These are phyloP conservation scores for Psilocybe mexicana DNA, from an alignment of 1,284 basidiomycete species.

Conservation along the genomic window DNA sequence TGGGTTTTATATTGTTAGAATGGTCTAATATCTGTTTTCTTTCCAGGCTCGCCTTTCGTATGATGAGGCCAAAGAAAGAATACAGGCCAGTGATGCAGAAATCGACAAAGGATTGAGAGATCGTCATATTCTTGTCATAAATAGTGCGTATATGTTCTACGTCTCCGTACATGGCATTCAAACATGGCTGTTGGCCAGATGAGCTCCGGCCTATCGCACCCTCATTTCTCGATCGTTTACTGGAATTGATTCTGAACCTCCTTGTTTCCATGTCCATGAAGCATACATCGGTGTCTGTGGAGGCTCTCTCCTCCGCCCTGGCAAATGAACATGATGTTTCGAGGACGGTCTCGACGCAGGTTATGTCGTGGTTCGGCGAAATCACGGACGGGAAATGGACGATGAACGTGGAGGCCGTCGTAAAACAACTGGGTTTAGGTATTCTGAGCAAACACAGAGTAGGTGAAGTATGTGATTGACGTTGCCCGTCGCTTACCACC, in stretches of 20 bases:
- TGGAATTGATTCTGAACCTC: slow-evolving; percentile 72
- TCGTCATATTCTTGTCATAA: slow-evolving; percentile 70
- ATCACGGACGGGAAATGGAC: slow-evolving; percentile 59
- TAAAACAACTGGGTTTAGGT: slow-evolving; percentile 71
- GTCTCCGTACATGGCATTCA: neutral
- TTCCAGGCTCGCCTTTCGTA: slow-evolving; percentile 47
- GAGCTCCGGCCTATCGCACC: slow-evolving; percentile 70
- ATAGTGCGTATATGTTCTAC: slow-evolving; percentile 45
- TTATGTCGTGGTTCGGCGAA: slow-evolving; percentile 80
- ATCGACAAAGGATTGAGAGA: slow-evolving; percentile 62
- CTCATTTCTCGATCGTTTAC: slow-evolving; percentile 63
- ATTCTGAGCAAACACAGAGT: slow-evolving; percentile 69
- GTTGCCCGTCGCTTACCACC: neutral
- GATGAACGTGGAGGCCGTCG: slow-evolving; percentile 57
- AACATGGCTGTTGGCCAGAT: slow-evolving; percentile 38
- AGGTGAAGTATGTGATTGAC: slow-evolving; percentile 7
- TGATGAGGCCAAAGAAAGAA: slow-evolving; percentile 56
- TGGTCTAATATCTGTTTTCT: neutral
- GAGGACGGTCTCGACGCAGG: slow-evolving; percentile 58
- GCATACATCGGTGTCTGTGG: slow-evolving; percentile 48
- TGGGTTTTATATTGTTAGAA: neutral
- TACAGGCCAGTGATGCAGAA: slow-evolving; percentile 82
- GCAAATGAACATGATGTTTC: slow-evolving; percentile 76
- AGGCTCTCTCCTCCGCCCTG: slow-evolving; percentile 57
- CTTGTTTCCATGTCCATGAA: slow-evolving; percentile 61